These are phyloP conservation scores for Thalassiosira hispida DNA, from an alignment of 352 stramenopile genomes.

Conservation along the genomic window DNA sequence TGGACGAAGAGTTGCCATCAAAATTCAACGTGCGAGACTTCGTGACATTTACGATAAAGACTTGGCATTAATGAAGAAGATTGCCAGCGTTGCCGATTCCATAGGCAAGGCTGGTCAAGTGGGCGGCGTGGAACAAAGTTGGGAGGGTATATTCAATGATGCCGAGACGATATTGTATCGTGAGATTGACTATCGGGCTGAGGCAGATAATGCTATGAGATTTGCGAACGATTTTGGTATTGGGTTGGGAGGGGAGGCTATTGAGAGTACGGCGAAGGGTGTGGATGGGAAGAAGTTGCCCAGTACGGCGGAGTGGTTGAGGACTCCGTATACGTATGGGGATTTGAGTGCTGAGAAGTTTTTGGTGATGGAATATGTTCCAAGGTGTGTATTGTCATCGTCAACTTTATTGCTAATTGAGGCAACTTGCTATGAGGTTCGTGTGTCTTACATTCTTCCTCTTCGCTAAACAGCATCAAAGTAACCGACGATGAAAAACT, in stretches of 20 bases:
- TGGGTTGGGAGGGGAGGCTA: slow-evolving; percentile 49
- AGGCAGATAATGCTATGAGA: slow-evolving; percentile 84
- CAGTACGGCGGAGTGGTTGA: slow-evolving; percentile 83
- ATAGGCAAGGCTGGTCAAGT: slow-evolving; percentile 73
- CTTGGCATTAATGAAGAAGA: slow-evolving; percentile 80
- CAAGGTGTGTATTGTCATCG: slow-evolving; percentile 32
- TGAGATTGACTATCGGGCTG: slow-evolving; percentile 88
- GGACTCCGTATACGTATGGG: slow-evolving; percentile 82
- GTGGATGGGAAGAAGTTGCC: slow-evolving; percentile 67
- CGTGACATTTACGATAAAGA: slow-evolving; percentile 84
- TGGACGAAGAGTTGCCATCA: slow-evolving; percentile 82
- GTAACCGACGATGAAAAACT: slow-evolving; percentile 90
- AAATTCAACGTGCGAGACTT: slow-evolving; percentile 86
- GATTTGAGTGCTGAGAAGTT: slow-evolving; percentile 90
- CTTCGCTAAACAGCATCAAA: slow-evolving; percentile 87
- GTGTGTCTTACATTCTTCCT: neutral
- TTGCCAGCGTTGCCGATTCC: slow-evolving; percentile 83
- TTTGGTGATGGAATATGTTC: slow-evolving; percentile 97
- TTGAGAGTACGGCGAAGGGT: slow-evolving; percentile 47
- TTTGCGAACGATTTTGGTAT: slow-evolving; percentile 87
- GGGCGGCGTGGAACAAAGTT: slow-evolving; percentile 81
- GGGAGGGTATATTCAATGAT: slow-evolving; percentile 85
- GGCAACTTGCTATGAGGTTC: neutral
- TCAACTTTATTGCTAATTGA: neutral
- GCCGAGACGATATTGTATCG: slow-evolving; percentile 86